Base-by-base conservation (phyloP, 2,329 filamentous ascomycete species). In the Lanzia echinophila region DNA sequence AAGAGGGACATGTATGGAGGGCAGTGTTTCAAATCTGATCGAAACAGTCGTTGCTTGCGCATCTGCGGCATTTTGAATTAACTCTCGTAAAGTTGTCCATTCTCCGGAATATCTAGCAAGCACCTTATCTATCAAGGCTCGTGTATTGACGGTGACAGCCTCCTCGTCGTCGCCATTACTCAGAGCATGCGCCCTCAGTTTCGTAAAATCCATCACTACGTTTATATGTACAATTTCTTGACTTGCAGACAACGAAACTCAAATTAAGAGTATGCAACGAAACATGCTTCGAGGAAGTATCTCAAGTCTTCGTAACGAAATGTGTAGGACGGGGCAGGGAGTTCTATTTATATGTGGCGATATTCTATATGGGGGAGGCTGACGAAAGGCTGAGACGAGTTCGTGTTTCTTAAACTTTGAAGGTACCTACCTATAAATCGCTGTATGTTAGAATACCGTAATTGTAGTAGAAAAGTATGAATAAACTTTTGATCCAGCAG, bases 41-140 rank as follows among this genome's bases (percentile, higher is more conserved):
- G 83, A 87, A 62, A 97, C 92, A 53, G 84, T 91, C 15, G 85
- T 88, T 46, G 94, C 94, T 67, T 91, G 88, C 20, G 94, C 94
- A 74, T 99, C 94, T 59, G 94, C 92, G n/a, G 94, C 94, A 69
- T 99, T 99, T 68, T 99, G 94, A 43, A 99, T 90, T 57, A 99
- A 83, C 70, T 99, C 94, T 75, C 94, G 83, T 17, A 99, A 74
- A 8, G 81, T 87, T 6, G 83, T 90, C 86, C 92, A 96, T 75
- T 99, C 95, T 64, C 94, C 92, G 2, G 91, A 96, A 69, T 99
- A 99, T 67, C 94, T 81, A 10, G 94, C 94, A 47, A 99, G 80
- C 11, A 99, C 92, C 72, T 99, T 99, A 74, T 97, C 95, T 68
- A 99, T 99, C 63, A 99, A 73, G 42, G 94, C 94, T 66, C 95